A percentile compares a stretch with the other conserved stretches of the same genome.
phyloP scores from a whole-genome alignment of 2,329 filamentous ascomycete species.

The Neobulgaria alba region DNA sequence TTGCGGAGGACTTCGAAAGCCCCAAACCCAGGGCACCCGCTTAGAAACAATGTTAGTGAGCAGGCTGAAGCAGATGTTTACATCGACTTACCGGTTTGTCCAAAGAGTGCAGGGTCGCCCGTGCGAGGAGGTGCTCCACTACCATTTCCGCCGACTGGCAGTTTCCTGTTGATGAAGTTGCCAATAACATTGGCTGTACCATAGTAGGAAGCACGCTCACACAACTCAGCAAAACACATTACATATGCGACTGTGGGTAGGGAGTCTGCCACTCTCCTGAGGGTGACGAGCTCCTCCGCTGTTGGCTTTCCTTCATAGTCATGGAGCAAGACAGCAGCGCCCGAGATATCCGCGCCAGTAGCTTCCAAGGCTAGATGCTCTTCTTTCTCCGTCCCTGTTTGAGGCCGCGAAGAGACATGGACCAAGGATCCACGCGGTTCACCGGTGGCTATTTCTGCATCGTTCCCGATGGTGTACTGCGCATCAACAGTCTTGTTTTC shows the following conservation, averaged over 20 bases:
- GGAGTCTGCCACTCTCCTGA: conserved; percentile 53
- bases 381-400: background rate
- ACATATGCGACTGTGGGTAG: conserved; percentile 61
- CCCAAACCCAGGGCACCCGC: conserved; percentile 54
- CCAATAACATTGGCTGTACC: conserved; percentile 51
- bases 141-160: conserved; percentile 40
- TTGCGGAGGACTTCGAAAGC: conserved; percentile 41
- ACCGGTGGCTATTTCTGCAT: conserved; percentile 4
- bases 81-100: background rate
- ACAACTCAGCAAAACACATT: conserved; percentile 65
- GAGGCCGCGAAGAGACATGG: conserved; percentile 3
- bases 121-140: conserved; percentile 30
- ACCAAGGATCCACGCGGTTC: conserved; percentile 6
- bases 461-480: conserved; percentile 7
- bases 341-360: conserved; percentile 4
- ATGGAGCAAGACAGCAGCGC: conserved; percentile 1
- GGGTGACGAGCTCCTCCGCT: conserved; percentile 50
- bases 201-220: conserved; percentile 73
- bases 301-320: conserved; percentile 31
- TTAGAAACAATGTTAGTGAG: background rate
- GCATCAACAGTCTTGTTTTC: conserved; percentile 10
- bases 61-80: conserved; percentile 28
- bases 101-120: conserved; percentile 16
- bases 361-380: background rate
- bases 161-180: conserved; percentile 51